Percentiles rank a stretch among this genome's conserved stretches.
Conservation (phyloP, 352 stramenopile genomes). For the Globisporangium parvum region DNA sequence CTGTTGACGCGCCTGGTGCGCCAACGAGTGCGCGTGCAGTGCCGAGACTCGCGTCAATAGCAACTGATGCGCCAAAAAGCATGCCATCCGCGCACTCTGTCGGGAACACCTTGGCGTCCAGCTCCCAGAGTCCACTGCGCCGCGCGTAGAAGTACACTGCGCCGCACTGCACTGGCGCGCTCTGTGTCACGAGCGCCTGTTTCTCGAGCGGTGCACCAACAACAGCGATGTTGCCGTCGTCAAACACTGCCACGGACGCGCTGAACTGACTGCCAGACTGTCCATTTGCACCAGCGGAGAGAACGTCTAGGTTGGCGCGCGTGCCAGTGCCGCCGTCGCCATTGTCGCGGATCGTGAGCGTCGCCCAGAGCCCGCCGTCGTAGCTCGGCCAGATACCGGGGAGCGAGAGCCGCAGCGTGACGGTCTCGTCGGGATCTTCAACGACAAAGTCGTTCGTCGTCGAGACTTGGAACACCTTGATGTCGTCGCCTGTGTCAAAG, state of each 20-base stretch:
- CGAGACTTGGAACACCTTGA: constrained; percentile 65
- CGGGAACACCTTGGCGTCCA: constrained; percentile 45
- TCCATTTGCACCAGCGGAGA: constrained; percentile 28
- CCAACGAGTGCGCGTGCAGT: constrained; percentile 58
- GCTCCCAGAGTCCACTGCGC: constrained; percentile 60
- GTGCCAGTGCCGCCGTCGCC: constrained; percentile 84
- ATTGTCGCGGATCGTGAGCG: constrained; percentile 89
- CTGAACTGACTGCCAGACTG: constrained; percentile 46
- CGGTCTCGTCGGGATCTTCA: constrained; percentile 88
- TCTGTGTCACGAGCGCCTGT: constrained; percentile 11
- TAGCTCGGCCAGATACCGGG: constrained; percentile 90
- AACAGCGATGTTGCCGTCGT: constrained; percentile 56
- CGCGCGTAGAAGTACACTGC: constrained; percentile 66
- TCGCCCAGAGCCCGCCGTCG: constrained; percentile 80
- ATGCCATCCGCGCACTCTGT: constrained; percentile 37
- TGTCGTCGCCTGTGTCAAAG: constrained; percentile 43
- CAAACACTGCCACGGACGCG: constrained; percentile 51
- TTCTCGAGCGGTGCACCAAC: constrained; percentile 55
- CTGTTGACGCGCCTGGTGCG: constrained; percentile 45
- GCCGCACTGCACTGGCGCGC: constrained; percentile 32
- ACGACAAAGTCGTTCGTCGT: constrained; percentile 90
- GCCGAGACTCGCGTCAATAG: constrained; percentile 62
- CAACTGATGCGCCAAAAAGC: constrained; percentile 61
- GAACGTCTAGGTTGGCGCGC: constrained; percentile 50
- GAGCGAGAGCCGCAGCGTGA: constrained; percentile 88